phyloP scores from a whole-genome alignment of 2,329 filamentous ascomycete species.

The Botrytis hyacinthi region DNA sequence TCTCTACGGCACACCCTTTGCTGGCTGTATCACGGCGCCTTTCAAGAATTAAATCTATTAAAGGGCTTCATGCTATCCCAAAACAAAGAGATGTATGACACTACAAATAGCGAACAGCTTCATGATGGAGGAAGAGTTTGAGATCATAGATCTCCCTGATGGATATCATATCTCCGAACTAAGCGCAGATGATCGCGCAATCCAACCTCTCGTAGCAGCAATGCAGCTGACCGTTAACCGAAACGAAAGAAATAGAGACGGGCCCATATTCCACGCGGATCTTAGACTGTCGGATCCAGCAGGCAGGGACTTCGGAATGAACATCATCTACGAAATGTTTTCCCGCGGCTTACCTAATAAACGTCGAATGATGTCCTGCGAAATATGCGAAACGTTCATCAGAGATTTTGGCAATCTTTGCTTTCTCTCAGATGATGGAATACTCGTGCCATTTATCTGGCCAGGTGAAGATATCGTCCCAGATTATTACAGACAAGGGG shows the following conservation, averaged over 20 bases:
- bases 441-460: slow-evolving; percentile 11
- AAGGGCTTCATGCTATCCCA: neutral
- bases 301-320: neutral
- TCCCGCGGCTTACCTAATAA: neutral
- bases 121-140: slow-evolving; percentile 16
- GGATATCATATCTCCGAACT: slow-evolving; percentile 9
- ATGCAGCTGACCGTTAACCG: neutral
- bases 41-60: neutral
- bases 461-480: slow-evolving; percentile 11
- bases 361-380: slow-evolving; percentile 5
- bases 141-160: slow-evolving; percentile 8
- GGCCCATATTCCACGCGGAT: slow-evolving; percentile 12
- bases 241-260: neutral
- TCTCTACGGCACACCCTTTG: neutral
- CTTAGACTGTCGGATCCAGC: neutral
- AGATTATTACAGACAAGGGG: slow-evolving; percentile 2
- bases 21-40: neutral
- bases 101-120: neutral
- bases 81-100: neutral
- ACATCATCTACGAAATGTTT: slow-evolving; percentile 14
- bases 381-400: slow-evolving; percentile 10
- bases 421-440: neutral
- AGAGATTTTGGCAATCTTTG: slow-evolving; percentile 11
- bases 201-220: slow-evolving; percentile 5
- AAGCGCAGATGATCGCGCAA: neutral